Base-by-base conservation (phyloP, 2,329 filamentous ascomycete genomes). In the Colletotrichum paranaense region DNA sequence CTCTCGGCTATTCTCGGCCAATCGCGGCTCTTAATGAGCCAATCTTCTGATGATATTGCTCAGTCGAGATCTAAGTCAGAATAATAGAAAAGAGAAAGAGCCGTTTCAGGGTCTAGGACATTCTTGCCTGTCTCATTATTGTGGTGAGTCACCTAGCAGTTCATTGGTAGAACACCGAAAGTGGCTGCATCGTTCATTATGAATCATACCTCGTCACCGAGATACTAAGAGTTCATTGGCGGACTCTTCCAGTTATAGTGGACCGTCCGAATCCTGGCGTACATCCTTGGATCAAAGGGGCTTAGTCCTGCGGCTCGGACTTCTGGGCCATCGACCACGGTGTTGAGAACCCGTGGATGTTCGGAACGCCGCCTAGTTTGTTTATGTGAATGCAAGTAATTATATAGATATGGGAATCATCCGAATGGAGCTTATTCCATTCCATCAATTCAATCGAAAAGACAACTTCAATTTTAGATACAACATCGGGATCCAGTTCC, bases 161-260 rank as follows among this genome's bases (percentile, higher is more conserved):
- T 42, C 14, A 42, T 42, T 42, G 38, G 38, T 19, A 42, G 38
- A 42, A 8, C 14, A 42, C 38, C 16, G 16, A 42, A 35, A 26
- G 52, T 56, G 32, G 49, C 16, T 56, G 19, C 22, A 64, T 28
- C n/a, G 52, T 56, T 65, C 62, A 57, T 22, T 65, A 65, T 65
- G 62, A 65, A 57, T 65, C 62, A 65, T 65, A 64, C 52, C 24
- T 42, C 24, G 26, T 30, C 24, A 57, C 9, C 9, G 11, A 22
- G 5, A 26, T 6, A 19, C 12, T 3, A 16, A 32, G 30, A 22
- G 16, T 8, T 57, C 16, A 56, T 65, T 57, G 62, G 62, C 14
- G 1, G 24, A 30, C 5, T 4, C 3, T 14, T 4, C 2, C 11
- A n/a, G 55, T 19, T 11, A 58, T 22, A n/a, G 2, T 12, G 19